phyloP scores from a whole-genome alignment of 805 yeast genomes.

The Ogataea ramenticola region DNA sequence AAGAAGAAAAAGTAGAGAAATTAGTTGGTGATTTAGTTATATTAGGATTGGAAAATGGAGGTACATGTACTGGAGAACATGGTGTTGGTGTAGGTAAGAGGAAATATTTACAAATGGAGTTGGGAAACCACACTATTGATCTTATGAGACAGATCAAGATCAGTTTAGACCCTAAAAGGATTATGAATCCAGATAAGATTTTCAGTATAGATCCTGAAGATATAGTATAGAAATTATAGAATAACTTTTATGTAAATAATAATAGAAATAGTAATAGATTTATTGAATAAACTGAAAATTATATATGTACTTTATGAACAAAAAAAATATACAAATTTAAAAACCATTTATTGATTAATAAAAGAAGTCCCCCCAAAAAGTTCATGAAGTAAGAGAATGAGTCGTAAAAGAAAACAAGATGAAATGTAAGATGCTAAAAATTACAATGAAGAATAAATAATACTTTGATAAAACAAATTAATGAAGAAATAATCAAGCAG shows the following conservation, averaged over 20 bases:
- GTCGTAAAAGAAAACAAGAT: no score
- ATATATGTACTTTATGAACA: not conserved
- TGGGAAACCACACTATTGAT: conserved; percentile 31
- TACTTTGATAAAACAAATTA: not conserved
- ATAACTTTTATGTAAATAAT: not conserved
- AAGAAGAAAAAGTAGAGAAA: conserved; percentile 24
- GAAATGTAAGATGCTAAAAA: no score
- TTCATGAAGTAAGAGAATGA: not conserved
- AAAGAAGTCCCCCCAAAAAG: not conserved
- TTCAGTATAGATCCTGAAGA: conserved; percentile 30
- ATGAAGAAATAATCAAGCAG: not conserved
- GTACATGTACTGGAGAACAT: conserved; percentile 38
- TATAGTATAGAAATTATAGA: not conserved
- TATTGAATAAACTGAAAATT: no score
- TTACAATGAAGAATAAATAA: not conserved
- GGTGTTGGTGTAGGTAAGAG: conserved; percentile 42
- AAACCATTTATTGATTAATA: not conserved
- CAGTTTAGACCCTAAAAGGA: conserved; percentile 34
- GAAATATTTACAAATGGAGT: conserved; percentile 29
- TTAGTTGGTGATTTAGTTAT: conserved; percentile 50
- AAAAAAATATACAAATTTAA: not conserved
- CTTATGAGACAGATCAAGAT: conserved; percentile 36
- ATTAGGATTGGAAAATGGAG: conserved; percentile 41
- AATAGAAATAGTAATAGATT: not conserved
- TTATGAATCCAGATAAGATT: conserved; percentile 39